Evolutionary conservation across 2,329 filamentous ascomycete genomes (phyloP).

Genomic region (Colletotrichum simmondsii): DNA sequence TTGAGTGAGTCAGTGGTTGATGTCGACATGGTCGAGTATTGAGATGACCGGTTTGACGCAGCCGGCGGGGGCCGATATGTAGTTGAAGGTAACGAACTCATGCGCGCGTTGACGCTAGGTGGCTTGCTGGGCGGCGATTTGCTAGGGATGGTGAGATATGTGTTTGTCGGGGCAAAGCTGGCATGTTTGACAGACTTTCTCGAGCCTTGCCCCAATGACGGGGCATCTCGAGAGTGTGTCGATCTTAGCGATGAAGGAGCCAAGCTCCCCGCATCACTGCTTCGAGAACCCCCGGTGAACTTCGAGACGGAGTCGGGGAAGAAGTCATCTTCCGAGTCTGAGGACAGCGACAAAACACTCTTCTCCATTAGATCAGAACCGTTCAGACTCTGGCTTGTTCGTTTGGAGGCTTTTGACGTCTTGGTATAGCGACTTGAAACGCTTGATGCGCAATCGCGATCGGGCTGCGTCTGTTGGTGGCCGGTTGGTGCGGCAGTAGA

Average conservation of each 20-base stretch:
- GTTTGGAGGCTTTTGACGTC: constrained; percentile 64
- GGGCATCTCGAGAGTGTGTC: constrained; percentile 35
- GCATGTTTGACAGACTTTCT: constrained; percentile 51
- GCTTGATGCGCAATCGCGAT: constrained; percentile 48
- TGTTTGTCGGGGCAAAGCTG: constrained; percentile 52
- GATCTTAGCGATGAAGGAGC: constrained; percentile 28
- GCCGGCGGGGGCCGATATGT: constrained; percentile 30
- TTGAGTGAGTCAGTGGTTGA: constrained; percentile 49
- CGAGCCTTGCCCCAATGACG: constrained; percentile 39
- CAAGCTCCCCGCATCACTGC: constrained; percentile 27
- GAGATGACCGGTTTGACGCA: constrained; percentile 40
- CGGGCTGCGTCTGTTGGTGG: constrained; percentile 30
- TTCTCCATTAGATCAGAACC: constrained; percentile 64
- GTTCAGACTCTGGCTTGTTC: constrained; percentile 58
- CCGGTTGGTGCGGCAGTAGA: not conserved
- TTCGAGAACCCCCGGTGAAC: constrained; percentile 34
- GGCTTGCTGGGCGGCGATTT: constrained; percentile 37
- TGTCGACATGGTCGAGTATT: constrained; percentile 49
- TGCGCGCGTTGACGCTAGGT: constrained; percentile 38
- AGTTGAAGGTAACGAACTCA: constrained; percentile 42
- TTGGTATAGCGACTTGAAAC: constrained; percentile 66
- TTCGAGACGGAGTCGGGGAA: constrained; percentile 44
- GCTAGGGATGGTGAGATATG: constrained; percentile 55
- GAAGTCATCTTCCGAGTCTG: constrained; percentile 65
- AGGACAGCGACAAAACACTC: constrained; percentile 67